Base-by-base conservation (phyloP, 176 grass and related monocot species). In the Aechmea fasciata region DNA sequence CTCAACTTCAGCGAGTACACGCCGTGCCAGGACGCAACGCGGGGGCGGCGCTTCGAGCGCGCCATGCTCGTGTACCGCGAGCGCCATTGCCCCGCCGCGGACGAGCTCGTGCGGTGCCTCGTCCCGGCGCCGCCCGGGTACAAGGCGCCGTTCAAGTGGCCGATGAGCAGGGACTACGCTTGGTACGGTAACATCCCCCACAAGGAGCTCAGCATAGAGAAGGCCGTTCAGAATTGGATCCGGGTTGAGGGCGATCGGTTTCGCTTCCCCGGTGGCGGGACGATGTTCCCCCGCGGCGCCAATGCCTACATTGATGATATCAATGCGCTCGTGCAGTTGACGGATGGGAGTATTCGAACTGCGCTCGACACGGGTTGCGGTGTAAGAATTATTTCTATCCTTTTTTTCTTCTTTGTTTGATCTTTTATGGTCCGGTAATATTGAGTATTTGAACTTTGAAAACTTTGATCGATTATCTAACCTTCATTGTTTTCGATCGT, bases 141-240 rank as follows among this genome's bases (percentile, higher is more conserved):
- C 75, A 82, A 76, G 69, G 51, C 78, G 28, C 91, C 88, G 26
- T 96, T 91, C 78, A 71, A 47, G 13, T 96, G 91, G 91, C 91
- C 91, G 9, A 88, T 91, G 78, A 86, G 88, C 65, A 84, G 91
- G 11, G 88, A 91, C 70, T 96, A 86, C 81, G 88, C 90, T 68
- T 70, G 72, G 50, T 91, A 88, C 80, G 83, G 71, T 49, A 96
- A 96, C 71, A 71, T 96, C 6, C 91, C 91, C 64, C 82, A 96
- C 79, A 91, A 91, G 74, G 85, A 77, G 65, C 74, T 96, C 70
- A 91, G 87, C 0, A 82, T 96, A 54, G 92, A 96, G 71, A 96
- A 96, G 75, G 92, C 92, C 65, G 87, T 81, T 59, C 92, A 91
- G 70, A 91, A 96, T 15, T 91, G 92, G 92, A 81, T 96, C 51